Evolutionary conservation across 768 basidiomycete genomes (phyloP), one percentile per base, ranked within the genome.

Genomic region (Leccinellum rugosiceps): DNA sequence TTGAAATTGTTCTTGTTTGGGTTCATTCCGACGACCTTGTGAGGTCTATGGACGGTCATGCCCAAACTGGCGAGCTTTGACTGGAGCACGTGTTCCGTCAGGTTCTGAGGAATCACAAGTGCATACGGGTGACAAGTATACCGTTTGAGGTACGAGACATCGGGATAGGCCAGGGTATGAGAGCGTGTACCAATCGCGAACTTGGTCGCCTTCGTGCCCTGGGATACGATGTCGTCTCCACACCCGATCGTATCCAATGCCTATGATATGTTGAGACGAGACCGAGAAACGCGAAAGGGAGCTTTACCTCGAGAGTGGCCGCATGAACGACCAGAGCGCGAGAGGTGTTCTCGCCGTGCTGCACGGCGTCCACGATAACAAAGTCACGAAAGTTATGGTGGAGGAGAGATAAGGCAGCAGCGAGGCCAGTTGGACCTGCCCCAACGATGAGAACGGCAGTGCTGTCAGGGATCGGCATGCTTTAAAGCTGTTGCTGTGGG

Each of bases 281-380:
- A 45, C 1, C 23, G 13, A 21, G 6, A 25, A 15, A 13, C 13
- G 8, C 13, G 23, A 45, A 7, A 15, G 13, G 21, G 3, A 17
- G 21, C 5, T 15, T 8, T 47, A 80, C 82, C 74, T 83, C 82
- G 19, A 84, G 69, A 3, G 82, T 83, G 31, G 80, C 78, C n/a
- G 82, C 78, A 59, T 84, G 82, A 28, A 83, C 63, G 1, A 75
- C 71, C 6, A 79, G 60, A 0, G 83, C 81, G 9, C 82, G 78
- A 13, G 82, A 80, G 5, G 75, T 70, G 48, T 74, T 72, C 49
- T 73, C 66, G 21, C 44, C 44, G 13, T 45, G 19, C 21, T 45
- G 21, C 23, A 45, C 44, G 21, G 44, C 44, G 14, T 45, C 44
- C 14, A 45, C 44, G 23, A 45, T 45, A 13, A 45, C 21, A 45